Base-by-base conservation (phyloP, 257 asterid species). In the Rubia yunnanensis region DNA sequence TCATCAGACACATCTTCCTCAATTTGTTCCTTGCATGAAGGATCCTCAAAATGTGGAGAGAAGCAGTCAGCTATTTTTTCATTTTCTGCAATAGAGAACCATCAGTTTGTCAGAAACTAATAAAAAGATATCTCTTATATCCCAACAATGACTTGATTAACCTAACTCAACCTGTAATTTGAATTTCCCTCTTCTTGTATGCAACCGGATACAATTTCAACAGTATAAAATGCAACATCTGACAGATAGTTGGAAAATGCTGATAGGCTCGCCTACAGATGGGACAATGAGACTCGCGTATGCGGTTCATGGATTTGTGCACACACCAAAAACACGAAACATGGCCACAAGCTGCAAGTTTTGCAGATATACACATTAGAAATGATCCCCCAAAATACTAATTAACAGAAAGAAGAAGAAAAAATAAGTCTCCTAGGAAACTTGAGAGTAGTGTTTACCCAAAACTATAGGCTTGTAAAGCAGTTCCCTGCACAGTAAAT, bases 261-360 rank as follows among this genome's bases (percentile, higher is more conserved):
- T 67, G 60, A 76, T 81, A 84, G n/a, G 65, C 74, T 54, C 73
- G 76, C 77, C 89, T 63, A 70, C 86, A 84, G 32, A 77, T 49
- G 15, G 89, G 86, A 68, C 89, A 84, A 38, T 50, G 72, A 49
- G 89, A 81, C 73, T 77, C 74, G 71, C 63, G 76, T 17, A 73
- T 31, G 22, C 62, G 65, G 69, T 67, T 77, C 89, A 81, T 84
- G 48, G 89, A 81, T 32, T 57, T 74, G 26, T 68, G 69, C 31
- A 81, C 80, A 67, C 89, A 84, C 89, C 89, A 81, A 69, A 81
- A 84, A 72, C 86, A 84, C 36, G 83, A 84, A 22, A 81, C 70
- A 64, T 84, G 85, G 65, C 89, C 89, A 73, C 89, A 84, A 18
- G 74, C 89, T 84, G 82, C 76, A 69, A 30, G 23, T 30, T 24